These are phyloP conservation scores for Hypoxylon sp. DNA, from an alignment of 2,329 filamentous ascomycete species.

Conservation along the genomic window DNA sequence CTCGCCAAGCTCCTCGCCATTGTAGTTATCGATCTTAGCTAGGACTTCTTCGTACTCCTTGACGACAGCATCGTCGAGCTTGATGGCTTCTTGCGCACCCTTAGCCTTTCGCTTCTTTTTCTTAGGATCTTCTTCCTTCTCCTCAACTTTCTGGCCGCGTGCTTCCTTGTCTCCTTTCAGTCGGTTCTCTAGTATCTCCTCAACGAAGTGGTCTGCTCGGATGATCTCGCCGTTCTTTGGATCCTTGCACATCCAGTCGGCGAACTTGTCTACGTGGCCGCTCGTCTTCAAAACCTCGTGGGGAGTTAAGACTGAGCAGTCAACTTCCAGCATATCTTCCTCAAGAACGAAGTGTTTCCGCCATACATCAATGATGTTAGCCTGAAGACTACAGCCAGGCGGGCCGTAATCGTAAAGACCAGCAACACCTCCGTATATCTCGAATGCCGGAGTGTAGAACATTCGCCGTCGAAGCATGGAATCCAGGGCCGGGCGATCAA, in stretches of 20 bases:
- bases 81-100: conserved; percentile 82
- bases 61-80: conserved; percentile 87
- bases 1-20: conserved; percentile 85
- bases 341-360: conserved; percentile 93
- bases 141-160: conserved; percentile 84
- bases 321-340: conserved; percentile 96
- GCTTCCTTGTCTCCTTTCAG: conserved; percentile 94
- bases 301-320: conserved; percentile 94
- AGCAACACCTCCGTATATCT: conserved; percentile 91
- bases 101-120: conserved; percentile 92
- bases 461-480: conserved; percentile 87
- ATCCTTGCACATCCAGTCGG: conserved; percentile 99
- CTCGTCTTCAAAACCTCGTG: conserved; percentile 94
- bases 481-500: conserved; percentile 87
- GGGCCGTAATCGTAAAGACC: conserved; percentile 96
- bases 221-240: conserved; percentile 98
- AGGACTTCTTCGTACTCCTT: conserved; percentile 93
- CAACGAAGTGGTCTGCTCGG: conserved; percentile 94
- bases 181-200: conserved; percentile 89
- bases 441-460: conserved; percentile 96
- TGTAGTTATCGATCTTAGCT: conserved; percentile 95
- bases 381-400: conserved; percentile 86
- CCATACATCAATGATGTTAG: conserved; percentile 91
- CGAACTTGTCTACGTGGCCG: conserved; percentile 97
- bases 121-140: conserved; percentile 77